Percentiles rank a stretch among this genome's conserved stretches.
Evolutionary conservation across 148 eudicot species (phyloP).

Genomic region (Gaultheria prostrata): DNA sequence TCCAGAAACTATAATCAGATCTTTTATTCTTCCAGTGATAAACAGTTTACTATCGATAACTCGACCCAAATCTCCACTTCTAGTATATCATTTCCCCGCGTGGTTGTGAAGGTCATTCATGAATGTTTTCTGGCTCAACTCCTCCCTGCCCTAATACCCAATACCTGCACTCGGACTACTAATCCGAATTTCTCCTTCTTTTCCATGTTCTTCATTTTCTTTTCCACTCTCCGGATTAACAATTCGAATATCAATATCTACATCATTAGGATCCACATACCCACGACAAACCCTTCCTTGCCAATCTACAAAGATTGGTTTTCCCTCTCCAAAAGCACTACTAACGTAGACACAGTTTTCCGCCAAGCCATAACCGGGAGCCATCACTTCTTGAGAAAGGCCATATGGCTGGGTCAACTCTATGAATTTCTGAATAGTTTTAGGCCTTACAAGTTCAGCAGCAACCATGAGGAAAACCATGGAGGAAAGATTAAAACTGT

Average conservation of each 20-base stretch:
- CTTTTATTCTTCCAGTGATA: constrained; percentile 57
- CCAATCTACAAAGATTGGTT: constrained; percentile 50
- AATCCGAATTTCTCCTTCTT: constrained; percentile 60
- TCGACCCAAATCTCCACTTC: constrained; percentile 53
- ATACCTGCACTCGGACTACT: constrained; percentile 52
- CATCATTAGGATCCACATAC: constrained; percentile 27
- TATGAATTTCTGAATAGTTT: constrained; percentile 39
- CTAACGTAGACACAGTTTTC: constrained; percentile 51
- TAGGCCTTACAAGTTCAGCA: constrained; percentile 58
- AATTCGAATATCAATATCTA: constrained; percentile 38
- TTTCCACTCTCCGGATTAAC: constrained; percentile 45
- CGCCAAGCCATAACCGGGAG: constrained; percentile 60
- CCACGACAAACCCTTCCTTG: constrained; percentile 61
- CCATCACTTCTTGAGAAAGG: constrained; percentile 47
- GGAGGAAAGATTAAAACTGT: constrained; percentile 41
- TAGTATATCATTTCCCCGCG: constrained; percentile 29
- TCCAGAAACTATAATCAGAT: constrained; percentile 53
- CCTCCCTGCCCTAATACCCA: constrained; percentile 52
- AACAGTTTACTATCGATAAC: constrained; percentile 40
- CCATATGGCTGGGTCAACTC: constrained; percentile 38
- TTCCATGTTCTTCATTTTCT: constrained; percentile 33
- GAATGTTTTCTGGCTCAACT: constrained; percentile 41
- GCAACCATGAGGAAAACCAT: constrained; percentile 53
- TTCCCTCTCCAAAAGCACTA: constrained; percentile 47
- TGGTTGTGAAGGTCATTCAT: constrained; percentile 24